Percentiles rank a stretch among this genome's conserved stretches.
Evolutionary conservation across 192 early-diverging fungal genomes (phyloP).

Genomic region (Haplosporangium gracile): DNA sequence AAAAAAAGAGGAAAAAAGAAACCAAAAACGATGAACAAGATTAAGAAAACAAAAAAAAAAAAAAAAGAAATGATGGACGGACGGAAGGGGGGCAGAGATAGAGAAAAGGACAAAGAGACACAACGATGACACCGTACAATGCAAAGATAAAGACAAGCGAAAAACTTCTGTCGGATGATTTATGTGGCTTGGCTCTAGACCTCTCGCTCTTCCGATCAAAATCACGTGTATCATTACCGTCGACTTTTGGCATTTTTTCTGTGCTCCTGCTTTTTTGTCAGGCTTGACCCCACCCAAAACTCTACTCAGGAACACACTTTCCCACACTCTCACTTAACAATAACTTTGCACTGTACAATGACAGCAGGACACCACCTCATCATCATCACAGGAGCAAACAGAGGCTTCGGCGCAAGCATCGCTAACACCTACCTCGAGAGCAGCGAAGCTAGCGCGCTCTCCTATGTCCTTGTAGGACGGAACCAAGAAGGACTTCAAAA

Average conservation of each 20-base stretch:
- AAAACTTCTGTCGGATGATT: neutral
- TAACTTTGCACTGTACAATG: slow-evolving; percentile 15
- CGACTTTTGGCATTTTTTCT: neutral
- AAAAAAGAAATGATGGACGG: neutral
- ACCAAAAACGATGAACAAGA: neutral
- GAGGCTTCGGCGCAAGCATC: slow-evolving; percentile 73
- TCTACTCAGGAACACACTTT: neutral
- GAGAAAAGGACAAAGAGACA: slow-evolving; percentile 11
- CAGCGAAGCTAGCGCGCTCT: slow-evolving; percentile 31
- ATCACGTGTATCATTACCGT: neutral
- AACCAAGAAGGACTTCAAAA: slow-evolving; percentile 40
- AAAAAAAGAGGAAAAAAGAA: neutral
- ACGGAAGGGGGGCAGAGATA: neutral
- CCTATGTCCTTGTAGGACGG: slow-evolving; percentile 75
- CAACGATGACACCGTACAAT: neutral
- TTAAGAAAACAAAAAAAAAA: slow-evolving; percentile 11
- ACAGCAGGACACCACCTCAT: slow-evolving; percentile 50
- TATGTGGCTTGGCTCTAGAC: neutral
- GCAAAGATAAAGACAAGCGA: neutral
- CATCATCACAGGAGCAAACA: slow-evolving; percentile 75
- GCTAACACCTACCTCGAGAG: slow-evolving; percentile 56
- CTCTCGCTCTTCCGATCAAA: neutral
- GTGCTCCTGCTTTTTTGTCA: neutral
- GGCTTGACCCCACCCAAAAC: neutral
- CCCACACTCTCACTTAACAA: neutral